Percentiles rank a stretch among this genome's conserved stretches.
Evolutionary conservation across 306 rosid species (phyloP).

Genomic region (Ochetophila trinervis): DNA sequence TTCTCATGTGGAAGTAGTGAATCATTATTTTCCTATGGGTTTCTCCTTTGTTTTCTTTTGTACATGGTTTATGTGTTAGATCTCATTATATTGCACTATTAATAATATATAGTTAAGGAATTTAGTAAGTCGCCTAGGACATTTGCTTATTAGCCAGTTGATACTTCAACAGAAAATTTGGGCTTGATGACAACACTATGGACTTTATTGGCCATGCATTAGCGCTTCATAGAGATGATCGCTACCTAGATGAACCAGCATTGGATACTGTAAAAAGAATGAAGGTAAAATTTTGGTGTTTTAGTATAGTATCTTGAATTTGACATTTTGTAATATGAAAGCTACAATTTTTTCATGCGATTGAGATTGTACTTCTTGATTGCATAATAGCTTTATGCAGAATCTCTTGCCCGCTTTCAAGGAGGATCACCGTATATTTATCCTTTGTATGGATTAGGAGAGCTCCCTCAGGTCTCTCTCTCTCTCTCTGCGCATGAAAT

Average conservation of each 20-base stretch:
- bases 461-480: constrained; percentile 86
- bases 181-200: constrained; percentile 86
- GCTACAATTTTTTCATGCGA: constrained; percentile 17
- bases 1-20: not conserved
- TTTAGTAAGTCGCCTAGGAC: no score
- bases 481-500: not conserved
- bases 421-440: constrained; percentile 99
- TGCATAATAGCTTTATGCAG: constrained; percentile 69
- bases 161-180: constrained; percentile 70
- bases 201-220: constrained; percentile 98
- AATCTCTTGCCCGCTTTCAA: constrained; percentile 94
- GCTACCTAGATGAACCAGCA: constrained; percentile 81
- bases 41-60: not conserved
- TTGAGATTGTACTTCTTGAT: constrained; percentile 13
- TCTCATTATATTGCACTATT: not conserved
- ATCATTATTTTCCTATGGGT: not conserved
- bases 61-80: not conserved
- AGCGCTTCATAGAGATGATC: constrained; percentile 96
- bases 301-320: constrained; percentile 4
- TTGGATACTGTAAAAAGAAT: constrained; percentile 91
- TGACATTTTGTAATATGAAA: constrained; percentile 13
- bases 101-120: not conserved
- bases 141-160: constrained; percentile 16
- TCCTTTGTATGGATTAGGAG: constrained; percentile 97
- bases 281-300: constrained; percentile 53